Evolutionary conservation across 495 filamentous ascomycete species (phyloP), one percentile per base, ranked within the genome.

Genomic region (Filosporella fistucella): DNA sequence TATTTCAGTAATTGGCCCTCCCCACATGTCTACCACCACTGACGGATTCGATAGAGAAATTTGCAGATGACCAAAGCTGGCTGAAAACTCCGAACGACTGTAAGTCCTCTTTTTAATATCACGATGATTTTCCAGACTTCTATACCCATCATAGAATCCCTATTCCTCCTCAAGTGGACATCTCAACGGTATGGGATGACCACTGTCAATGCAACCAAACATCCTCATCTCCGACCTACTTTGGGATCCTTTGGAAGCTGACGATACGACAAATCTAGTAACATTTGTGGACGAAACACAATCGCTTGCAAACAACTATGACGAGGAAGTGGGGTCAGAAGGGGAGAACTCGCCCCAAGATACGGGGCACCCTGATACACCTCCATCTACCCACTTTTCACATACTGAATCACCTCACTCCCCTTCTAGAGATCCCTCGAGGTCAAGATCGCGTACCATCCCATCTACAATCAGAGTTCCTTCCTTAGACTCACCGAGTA

Each of bases 261-360:
- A 32, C 51, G 23, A 47, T 25, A 20, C n/a, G n/a, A 16, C 13
- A 14, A 3, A 11, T 30, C 28, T 11, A 58, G 55, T 58, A 34
- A 54, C 55, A 5, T 54, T 53, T 26, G 30, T 54, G 12, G 55
- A 58, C 26, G 50, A 58, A 43, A 58, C 55, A n/a, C 24, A 51
- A 25, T 18, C 12, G 4, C 29, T 58, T 11, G 26, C 37, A 3
- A 40, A 26, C 21, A 42, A 32, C 34, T 37, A 38, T 34, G 54
- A 57, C 24, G 26, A 38, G 25, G 54, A 45, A 13, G 37, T 34
- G 22, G 13, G 2, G 24, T 40, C 24, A 28, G 32, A 41, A 42
- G 18, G 22, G 21, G 28, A 22, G 36, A 46, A 28, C 10, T 11
- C 14, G 12, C 12, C 11, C 17, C 24, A 35, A 42, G 11, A 13